These are phyloP conservation scores for Aureobasidium uvarum DNA, from an alignment of 2,329 filamentous ascomycete species.

Conservation along the genomic window DNA sequence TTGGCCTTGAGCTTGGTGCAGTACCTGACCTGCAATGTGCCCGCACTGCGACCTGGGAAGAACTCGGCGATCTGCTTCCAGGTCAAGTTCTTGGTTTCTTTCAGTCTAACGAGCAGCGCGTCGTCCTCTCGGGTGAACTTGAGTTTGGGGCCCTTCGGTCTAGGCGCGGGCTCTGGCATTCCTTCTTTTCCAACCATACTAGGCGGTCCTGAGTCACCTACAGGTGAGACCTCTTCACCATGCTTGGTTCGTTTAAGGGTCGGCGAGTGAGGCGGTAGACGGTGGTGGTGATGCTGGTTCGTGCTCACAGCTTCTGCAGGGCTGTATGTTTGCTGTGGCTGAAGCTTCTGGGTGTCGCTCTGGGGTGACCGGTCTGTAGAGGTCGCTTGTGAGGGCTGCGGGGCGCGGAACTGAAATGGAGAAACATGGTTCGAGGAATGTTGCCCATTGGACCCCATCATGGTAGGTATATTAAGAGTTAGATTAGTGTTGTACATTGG, in stretches of 20 bases:
- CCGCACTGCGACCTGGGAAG: slow-evolving; percentile 85
- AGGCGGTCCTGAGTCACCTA: slow-evolving; percentile 60
- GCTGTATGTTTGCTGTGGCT: background rate
- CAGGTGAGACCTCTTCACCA: slow-evolving; percentile 43
- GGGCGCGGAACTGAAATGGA: slow-evolving; percentile 15
- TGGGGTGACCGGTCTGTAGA: background rate
- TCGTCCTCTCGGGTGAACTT: slow-evolving; percentile 95
- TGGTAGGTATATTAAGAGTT: background rate
- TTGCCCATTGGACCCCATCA: background rate
- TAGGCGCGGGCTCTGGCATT: slow-evolving; percentile 78
- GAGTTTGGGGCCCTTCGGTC: slow-evolving; percentile 82
- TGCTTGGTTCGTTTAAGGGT: slow-evolving; percentile 63
- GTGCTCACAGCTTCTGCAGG: background rate
- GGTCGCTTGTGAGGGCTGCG: background rate
- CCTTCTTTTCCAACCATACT: slow-evolving; percentile 82
- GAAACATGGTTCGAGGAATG: background rate
- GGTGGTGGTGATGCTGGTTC: slow-evolving; percentile 73
- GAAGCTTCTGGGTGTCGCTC: background rate
- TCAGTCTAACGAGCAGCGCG: slow-evolving; percentile 79
- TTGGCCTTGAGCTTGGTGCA: slow-evolving; percentile 95
- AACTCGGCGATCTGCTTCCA: slow-evolving; percentile 99
- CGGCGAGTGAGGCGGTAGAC: slow-evolving; percentile 69
- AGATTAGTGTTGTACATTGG: slow-evolving; percentile 2
- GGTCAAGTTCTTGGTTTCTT: slow-evolving; percentile 90
- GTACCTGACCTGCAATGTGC: slow-evolving; percentile 88